Base-by-base conservation (phyloP, 176 grass and related monocot genomes). In the Triticum monococcum region DNA sequence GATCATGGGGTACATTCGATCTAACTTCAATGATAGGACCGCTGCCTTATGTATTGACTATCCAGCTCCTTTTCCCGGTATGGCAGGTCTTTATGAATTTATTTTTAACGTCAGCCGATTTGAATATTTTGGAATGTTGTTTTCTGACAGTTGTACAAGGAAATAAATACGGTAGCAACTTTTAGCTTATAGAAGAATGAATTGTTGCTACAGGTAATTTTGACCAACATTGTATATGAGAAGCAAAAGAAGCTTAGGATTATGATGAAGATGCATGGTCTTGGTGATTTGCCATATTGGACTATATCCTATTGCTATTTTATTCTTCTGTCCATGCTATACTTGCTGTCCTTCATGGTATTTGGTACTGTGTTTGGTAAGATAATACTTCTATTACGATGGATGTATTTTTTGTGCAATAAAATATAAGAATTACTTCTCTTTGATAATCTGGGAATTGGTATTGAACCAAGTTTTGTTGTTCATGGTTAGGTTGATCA, bases 181-280 rank as follows among this genome's bases (percentile, higher is more conserved):
- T 78, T 71, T 48, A 50, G 3, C 54, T 89, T 26, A 84, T 77
- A 54, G 60, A 65, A 82, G 14, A 69, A 20, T 81, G 33, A 73
- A 30, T 76, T 74, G 33, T 41, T 68, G 81, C 4, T 88, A 25
- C 75, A 97, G 92, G 92, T 97, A 85, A 89, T 97, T 46, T 88
- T 97, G 46, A 87, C 60, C 61, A 92, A 83, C 65, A 67, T 94
- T 75, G 86, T 94, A 36, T 92, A 94, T 2, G 90, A 97, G 78
- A 97, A 89, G 84, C 92, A 97, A 87, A 91, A 94, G 48, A 97
- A 97, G 73, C 81, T 91, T 87, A 91, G 89, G 72, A 91, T 88
- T 60, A 92, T 97, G 88, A 97, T 94, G 95, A 97, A 97, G 85
- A 92, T 97, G 95, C 92, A 97, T 86, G 95, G 92, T 78, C 89